phyloP scores from a whole-genome alignment of 768 basidiomycete species.

The Hypholoma sublateritium region DNA sequence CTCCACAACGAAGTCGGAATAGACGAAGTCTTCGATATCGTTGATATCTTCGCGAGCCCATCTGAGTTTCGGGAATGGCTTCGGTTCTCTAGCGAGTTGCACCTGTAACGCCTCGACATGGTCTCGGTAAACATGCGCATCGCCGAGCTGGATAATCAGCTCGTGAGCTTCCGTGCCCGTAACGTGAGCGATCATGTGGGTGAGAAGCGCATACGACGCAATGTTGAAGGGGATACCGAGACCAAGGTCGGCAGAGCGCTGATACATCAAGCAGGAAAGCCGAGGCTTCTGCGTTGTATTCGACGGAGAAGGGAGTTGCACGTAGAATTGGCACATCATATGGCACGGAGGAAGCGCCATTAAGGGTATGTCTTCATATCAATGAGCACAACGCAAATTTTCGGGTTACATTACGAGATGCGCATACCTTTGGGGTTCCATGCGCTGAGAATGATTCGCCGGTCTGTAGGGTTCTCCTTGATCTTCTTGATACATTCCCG shows the following conservation, averaged over 20 bases:
- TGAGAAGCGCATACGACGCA: conserved; percentile 95
- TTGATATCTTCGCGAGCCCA: conserved; percentile 66
- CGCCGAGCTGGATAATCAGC: conserved; percentile 93
- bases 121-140: conserved; percentile 94
- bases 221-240: conserved; percentile 99
- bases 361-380: conserved; percentile 69
- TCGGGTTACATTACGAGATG: not conserved
- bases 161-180: conserved; percentile 87
- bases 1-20: conserved; percentile 81
- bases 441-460: conserved; percentile 91
- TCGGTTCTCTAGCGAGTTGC: conserved; percentile 79
- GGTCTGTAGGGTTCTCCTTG: conserved; percentile 88
- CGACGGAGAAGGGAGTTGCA: conserved; percentile 71
- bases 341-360: conserved; percentile 99
- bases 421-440: conserved; percentile 95
- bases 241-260: conserved; percentile 95
- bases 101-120: conserved; percentile 85
- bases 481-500: conserved; percentile 89
- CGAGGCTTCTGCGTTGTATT: conserved; percentile 55
- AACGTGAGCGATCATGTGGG: conserved; percentile 95
- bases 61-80: conserved; percentile 76
- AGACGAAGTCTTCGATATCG: conserved; percentile 79
- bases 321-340: conserved; percentile 99
- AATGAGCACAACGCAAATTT: not conserved
- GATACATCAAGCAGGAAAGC: conserved; percentile 95